phyloP scores from a whole-genome alignment of 805 yeast genomes.

The Wickerhamiella kurtzmanii region DNA sequence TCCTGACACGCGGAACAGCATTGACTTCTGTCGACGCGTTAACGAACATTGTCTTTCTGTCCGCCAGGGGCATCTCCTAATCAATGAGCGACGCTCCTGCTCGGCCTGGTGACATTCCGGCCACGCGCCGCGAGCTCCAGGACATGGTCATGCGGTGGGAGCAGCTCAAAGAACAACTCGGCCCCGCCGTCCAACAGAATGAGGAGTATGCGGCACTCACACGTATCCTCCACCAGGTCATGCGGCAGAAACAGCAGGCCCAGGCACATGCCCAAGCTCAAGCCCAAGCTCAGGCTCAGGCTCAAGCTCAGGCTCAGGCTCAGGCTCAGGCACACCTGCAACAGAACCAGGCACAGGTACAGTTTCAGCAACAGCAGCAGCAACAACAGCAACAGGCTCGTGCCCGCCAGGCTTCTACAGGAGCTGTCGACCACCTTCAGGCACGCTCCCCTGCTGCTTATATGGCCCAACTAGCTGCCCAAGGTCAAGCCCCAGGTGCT shows the following conservation, averaged over 20 bases:
- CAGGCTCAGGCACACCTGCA: background rate
- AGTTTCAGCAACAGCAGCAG: background rate
- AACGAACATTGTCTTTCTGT: background rate
- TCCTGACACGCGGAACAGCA: no score
- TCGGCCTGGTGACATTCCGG: background rate
- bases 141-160: conserved; percentile 22
- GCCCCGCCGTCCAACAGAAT: conserved; percentile 18
- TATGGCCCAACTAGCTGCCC: background rate
- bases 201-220: conserved; percentile 22
- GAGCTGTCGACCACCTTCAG: background rate
- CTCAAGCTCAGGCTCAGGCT: background rate
- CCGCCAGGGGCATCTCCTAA: background rate
- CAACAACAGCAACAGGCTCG: background rate
- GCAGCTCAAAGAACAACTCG: conserved; percentile 18
- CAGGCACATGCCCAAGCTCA: background rate
- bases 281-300: conserved; percentile 4
- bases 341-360: background rate
- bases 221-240: conserved; percentile 13
- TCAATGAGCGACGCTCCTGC: background rate
- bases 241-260: conserved; percentile 13
- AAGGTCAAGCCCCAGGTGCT: background rate
- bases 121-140: conserved; percentile 19
- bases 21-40: no score
- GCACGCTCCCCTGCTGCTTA: background rate
- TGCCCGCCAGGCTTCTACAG: background rate